phyloP scores from a whole-genome alignment of 148 eudicot species.

The Talinum fruticosum region DNA sequence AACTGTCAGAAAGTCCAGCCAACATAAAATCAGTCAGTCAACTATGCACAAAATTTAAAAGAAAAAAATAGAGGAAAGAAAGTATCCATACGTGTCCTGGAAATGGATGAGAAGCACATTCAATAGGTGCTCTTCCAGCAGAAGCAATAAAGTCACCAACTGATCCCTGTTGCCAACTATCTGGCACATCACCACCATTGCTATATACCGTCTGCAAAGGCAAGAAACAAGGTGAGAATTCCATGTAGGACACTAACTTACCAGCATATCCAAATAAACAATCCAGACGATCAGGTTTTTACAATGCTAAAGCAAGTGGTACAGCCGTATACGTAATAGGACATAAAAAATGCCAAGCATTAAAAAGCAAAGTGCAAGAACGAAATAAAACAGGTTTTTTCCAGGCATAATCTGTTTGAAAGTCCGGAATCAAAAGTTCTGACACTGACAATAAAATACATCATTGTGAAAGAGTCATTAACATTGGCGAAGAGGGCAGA shows the following conservation, averaged over 20 bases:
- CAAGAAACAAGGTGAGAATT: neutral
- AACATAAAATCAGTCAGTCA: neutral
- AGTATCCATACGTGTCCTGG: conserved; percentile 60
- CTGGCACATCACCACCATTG: conserved; percentile 92
- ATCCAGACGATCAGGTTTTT: neutral
- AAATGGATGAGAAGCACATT: conserved; percentile 86
- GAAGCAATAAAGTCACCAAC: conserved; percentile 65
- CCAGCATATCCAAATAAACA: neutral
- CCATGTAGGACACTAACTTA: neutral
- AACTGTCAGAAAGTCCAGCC: conserved; percentile 30
- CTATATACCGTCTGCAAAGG: conserved; percentile 67
- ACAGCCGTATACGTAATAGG: too few species aligned
- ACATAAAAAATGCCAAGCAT: neutral
- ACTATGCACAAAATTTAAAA: neutral
- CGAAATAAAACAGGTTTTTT: neutral
- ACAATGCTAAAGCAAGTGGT: neutral
- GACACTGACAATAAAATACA: neutral
- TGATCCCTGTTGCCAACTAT: conserved; percentile 80
- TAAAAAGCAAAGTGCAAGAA: neutral
- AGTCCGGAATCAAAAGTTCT: neutral
- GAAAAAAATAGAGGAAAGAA: neutral
- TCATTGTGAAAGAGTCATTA: neutral
- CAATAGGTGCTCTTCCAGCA: conserved; percentile 75
- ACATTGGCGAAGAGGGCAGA: neutral
- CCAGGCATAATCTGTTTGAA: neutral